Percentiles rank a stretch among this genome's conserved stretches.
Evolutionary conservation across 169 alveolate genomes (phyloP).

Genomic region (Blepharisma undulans): DNA sequence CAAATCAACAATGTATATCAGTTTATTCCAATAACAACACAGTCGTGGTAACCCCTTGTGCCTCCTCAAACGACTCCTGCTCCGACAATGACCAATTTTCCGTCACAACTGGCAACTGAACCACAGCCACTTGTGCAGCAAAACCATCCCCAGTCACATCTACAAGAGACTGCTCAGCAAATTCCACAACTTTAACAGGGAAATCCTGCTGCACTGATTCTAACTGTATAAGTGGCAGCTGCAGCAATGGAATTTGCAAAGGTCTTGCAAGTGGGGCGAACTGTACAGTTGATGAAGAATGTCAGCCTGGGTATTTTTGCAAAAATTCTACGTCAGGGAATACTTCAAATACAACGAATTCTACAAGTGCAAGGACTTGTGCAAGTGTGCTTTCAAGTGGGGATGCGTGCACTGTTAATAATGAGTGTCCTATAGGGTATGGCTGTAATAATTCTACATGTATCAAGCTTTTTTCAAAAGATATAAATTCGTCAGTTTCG

Average conservation of each 20-base stretch:
- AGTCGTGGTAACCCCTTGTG: neutral
- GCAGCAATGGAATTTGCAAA: neutral
- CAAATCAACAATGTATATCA: neutral
- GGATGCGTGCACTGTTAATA: neutral
- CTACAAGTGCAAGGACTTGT: neutral
- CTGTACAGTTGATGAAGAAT: neutral
- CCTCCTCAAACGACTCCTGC: neutral
- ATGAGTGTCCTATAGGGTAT: constrained; percentile 17
- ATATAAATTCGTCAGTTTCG: neutral
- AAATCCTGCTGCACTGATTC: neutral
- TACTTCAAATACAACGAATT: neutral
- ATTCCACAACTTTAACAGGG: neutral
- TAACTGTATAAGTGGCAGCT: neutral
- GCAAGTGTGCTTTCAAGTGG: neutral
- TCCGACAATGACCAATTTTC: neutral
- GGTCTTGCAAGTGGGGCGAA: neutral
- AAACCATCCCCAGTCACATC: neutral
- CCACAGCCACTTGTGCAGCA: neutral
- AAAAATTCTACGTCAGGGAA: neutral
- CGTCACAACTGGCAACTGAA: neutral
- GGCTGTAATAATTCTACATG: constrained; percentile 6
- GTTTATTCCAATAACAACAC: neutral
- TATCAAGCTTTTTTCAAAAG: neutral
- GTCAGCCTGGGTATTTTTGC: neutral
- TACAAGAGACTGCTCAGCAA: neutral